Evolutionary conservation across 805 yeast species (phyloP).

Genomic region (Metschnikowia cubensis): DNA sequence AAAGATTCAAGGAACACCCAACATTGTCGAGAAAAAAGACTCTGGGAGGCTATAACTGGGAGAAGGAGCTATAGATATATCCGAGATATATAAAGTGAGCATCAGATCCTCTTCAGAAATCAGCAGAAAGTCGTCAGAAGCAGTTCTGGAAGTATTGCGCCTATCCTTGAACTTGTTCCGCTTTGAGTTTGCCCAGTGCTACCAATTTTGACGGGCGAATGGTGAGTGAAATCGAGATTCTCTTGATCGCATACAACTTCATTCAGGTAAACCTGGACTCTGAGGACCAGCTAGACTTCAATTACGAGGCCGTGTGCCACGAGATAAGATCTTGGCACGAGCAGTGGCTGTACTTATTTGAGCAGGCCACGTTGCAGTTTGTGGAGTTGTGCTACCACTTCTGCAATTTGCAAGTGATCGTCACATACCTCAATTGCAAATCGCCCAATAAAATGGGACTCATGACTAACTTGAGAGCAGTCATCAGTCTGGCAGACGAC

Average conservation of each 20-base stretch:
- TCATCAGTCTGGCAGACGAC: constrained; percentile 25
- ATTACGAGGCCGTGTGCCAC: constrained; percentile 35
- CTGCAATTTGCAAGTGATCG: constrained; percentile 48
- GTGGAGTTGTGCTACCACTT: constrained; percentile 69
- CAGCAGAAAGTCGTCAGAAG: too few relatives aligned
- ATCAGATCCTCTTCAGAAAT: too few relatives aligned
- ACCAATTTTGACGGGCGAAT: constrained; percentile 81
- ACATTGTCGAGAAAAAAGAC: too few relatives aligned
- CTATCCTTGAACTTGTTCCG: too few relatives aligned
- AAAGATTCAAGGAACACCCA: too few relatives aligned
- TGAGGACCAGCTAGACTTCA: constrained; percentile 16
- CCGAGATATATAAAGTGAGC: too few relatives aligned
- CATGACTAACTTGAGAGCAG: constrained; percentile 20
- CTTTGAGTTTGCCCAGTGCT: constrained; percentile 53
- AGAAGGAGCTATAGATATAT: too few relatives aligned
- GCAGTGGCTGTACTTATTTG: constrained; percentile 65
- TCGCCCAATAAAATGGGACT: neutral
- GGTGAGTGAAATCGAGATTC: constrained; percentile 68
- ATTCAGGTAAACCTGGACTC: constrained; percentile 38
- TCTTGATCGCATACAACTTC: constrained; percentile 54
- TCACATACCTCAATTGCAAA: constrained; percentile 25
- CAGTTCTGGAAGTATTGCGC: too few relatives aligned
- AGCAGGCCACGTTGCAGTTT: constrained; percentile 70
- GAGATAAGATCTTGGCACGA: constrained; percentile 60
- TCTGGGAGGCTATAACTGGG: too few relatives aligned